These are phyloP conservation scores for Penicillium sp. DNA, from an alignment of 2,329 filamentous ascomycete species.

Conservation along the genomic window DNA sequence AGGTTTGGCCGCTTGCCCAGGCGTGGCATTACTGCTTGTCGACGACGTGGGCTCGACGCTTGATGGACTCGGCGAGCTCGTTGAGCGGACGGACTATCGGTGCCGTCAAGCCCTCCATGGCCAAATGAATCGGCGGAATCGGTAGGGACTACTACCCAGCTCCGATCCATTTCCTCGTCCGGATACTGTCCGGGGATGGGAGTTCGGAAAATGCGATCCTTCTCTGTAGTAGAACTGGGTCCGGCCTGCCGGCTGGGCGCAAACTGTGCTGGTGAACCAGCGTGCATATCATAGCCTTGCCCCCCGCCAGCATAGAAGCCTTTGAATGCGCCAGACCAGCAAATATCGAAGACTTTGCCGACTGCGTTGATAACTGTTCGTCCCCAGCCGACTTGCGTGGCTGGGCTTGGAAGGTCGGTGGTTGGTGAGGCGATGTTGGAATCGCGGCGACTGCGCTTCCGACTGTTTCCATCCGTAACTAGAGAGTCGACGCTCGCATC, in stretches of 20 bases:
- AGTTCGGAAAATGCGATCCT: slow-evolving; percentile 41
- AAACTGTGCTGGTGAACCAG: slow-evolving; percentile 24
- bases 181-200: slow-evolving; percentile 61
- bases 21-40: slow-evolving; percentile 31
- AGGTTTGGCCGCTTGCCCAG: slow-evolving; percentile 28
- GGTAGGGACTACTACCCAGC: slow-evolving; percentile 70
- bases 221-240: slow-evolving; percentile 24
- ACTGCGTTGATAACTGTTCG: slow-evolving; percentile 49
- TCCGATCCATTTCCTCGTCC: slow-evolving; percentile 60
- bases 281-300: slow-evolving; percentile 65
- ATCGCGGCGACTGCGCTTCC: slow-evolving; percentile 40
- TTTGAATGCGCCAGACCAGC: slow-evolving; percentile 70
- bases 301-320: slow-evolving; percentile 90
- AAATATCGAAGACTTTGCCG: slow-evolving; percentile 83
- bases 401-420: slow-evolving; percentile 18
- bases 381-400: slow-evolving; percentile 40
- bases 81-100: slow-evolving; percentile 19
- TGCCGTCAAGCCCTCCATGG: slow-evolving; percentile 4
- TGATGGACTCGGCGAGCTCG: slow-evolving; percentile 25
- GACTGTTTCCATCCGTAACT: slow-evolving; percentile 27
- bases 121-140: slow-evolving; percentile 22
- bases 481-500: slow-evolving; percentile 33
- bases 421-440: slow-evolving; percentile 30
- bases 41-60: slow-evolving; percentile 29
- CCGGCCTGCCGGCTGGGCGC: slow-evolving; percentile 36